Conservation (phyloP, 2,329 filamentous ascomycete genomes). For the Pezicula neosporulosa region DNA sequence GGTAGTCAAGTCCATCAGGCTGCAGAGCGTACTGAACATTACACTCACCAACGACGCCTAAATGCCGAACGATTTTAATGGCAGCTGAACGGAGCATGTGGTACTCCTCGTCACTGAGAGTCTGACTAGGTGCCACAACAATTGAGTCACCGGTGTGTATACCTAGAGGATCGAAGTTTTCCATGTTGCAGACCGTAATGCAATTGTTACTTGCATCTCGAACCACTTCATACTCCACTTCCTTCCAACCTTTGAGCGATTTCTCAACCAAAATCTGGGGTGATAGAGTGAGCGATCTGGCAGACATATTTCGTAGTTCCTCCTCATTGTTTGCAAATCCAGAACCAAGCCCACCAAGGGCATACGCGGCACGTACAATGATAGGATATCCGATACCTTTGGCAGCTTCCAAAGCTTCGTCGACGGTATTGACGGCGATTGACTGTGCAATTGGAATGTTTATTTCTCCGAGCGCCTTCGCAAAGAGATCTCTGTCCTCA, state of each 20-base stretch:
- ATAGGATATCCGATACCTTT: conserved; percentile 90
- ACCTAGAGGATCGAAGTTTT: conserved; percentile 96
- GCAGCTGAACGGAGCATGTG: conserved; percentile 98
- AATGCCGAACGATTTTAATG: conserved; percentile 96
- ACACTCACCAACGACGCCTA: conserved; percentile 96
- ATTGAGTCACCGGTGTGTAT: conserved; percentile 99
- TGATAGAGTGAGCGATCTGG: conserved; percentile 86
- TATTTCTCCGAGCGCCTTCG: conserved; percentile 94
- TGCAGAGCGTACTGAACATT: conserved; percentile 98
- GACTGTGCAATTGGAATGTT: conserved; percentile 96
- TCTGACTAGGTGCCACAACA: conserved; percentile 95
- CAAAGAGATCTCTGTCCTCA: conserved; percentile 94
- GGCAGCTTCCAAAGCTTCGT: conserved; percentile 87
- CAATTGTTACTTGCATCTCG: conserved; percentile 98
- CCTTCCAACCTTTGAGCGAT: conserved; percentile 98
- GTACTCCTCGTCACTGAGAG: conserved; percentile 96
- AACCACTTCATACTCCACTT: conserved; percentile 97
- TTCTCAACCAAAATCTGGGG: conserved; percentile 98
- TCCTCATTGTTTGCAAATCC: conserved; percentile 94
- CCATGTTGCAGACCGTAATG: conserved; percentile 98
- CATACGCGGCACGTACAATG: conserved; percentile 95
- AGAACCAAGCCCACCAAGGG: conserved; percentile 91
- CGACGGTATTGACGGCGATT: conserved; percentile 85
- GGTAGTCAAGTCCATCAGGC: conserved; percentile 94
- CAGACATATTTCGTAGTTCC: conserved; percentile 90